Evolutionary conservation across 495 filamentous ascomycete genomes (phyloP), one percentile per base, ranked within the genome.

Genomic region (Xylaria telfairii): DNA sequence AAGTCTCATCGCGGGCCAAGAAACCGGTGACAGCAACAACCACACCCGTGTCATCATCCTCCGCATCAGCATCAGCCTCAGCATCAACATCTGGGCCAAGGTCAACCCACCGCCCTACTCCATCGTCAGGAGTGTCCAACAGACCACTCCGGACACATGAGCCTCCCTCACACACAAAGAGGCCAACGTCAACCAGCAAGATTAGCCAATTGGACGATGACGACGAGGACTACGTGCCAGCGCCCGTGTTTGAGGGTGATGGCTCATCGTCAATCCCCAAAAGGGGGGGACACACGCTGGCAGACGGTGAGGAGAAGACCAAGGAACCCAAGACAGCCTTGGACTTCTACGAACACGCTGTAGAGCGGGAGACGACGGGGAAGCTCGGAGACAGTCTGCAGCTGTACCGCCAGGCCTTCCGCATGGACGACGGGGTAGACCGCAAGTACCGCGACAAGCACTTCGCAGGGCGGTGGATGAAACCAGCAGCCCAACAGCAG

Each of bases 311-410:
- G 24, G 63, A 72, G 34, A 56, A 72, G 34, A 56, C 67, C 26
- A 67, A 47, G 39, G 91, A 93, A 73, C 93, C 92, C 15, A 82
- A 82, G 28, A 92, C 94, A 9, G 96, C 96, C 4, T 80, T 98
- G 47, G 96, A 98, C 75, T 93, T 97, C 78, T 98, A 96, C 75
- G 96, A 98, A 78, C 87, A 87, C 78, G 96, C 95, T 0, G 93
- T 97, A 9, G 93, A 97, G 82, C 92, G 88, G 75, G 96, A 98
- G 81, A 85, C 85, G 0, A 89, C 90, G 68, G 96, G 96, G 0
- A 95, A 86, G 67, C 82, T 98, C 24, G 95, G 96, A 4, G 96
- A 98, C 72, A 98, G 96, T 79, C 75, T 99, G 56, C 89, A 86
- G 70, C 88, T 96, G 71, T 98, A 99, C 77, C 88, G 96, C 65